A percentile compares a stretch with the other conserved stretches of the same genome.
phyloP scores from a whole-genome alignment of 1,139 yeast species.

The Blastobotrys elegans region DNA sequence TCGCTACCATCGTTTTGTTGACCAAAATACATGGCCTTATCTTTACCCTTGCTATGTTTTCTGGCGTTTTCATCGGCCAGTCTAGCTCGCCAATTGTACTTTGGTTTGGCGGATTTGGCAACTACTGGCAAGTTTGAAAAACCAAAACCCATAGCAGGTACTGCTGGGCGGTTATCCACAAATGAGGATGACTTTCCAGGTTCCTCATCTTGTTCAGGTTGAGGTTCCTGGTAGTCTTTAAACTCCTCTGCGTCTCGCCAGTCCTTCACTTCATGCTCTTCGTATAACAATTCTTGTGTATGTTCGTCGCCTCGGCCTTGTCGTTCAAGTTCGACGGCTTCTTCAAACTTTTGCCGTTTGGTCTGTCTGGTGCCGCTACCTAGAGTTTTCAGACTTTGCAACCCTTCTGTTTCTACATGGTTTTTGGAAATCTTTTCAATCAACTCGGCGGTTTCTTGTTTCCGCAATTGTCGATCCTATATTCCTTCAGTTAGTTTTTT shows the following conservation, averaged over 20 bases:
- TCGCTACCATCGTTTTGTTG: background rate
- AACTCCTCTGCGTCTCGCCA: constrained; percentile 47
- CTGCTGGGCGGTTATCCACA: constrained; percentile 52
- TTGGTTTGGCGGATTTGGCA: constrained; percentile 41
- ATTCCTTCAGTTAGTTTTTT: background rate
- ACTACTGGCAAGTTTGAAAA: constrained; percentile 53
- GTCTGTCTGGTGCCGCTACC: constrained; percentile 71
- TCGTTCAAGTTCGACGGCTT: constrained; percentile 68
- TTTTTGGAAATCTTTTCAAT: constrained; percentile 67
- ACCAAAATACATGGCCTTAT: constrained; percentile 8
- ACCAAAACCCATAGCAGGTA: constrained; percentile 41
- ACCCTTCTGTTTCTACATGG: constrained; percentile 57
- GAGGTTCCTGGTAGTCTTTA: constrained; percentile 5
- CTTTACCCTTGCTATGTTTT: constrained; percentile 5
- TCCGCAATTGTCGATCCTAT: constrained; percentile 73
- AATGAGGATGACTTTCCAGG: constrained; percentile 44
- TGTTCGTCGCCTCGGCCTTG: constrained; percentile 67
- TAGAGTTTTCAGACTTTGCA: constrained; percentile 67
- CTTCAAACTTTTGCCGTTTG: constrained; percentile 61
- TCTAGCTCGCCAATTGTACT: constrained; percentile 55
- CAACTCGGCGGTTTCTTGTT: constrained; percentile 81
- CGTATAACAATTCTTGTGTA: constrained; percentile 62
- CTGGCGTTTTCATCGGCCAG: constrained; percentile 43
- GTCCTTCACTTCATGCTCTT: constrained; percentile 58
- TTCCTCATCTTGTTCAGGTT: background rate